These are phyloP conservation scores for Dendryphion nanum DNA, from an alignment of 2,329 filamentous ascomycete genomes.

Conservation along the genomic window DNA sequence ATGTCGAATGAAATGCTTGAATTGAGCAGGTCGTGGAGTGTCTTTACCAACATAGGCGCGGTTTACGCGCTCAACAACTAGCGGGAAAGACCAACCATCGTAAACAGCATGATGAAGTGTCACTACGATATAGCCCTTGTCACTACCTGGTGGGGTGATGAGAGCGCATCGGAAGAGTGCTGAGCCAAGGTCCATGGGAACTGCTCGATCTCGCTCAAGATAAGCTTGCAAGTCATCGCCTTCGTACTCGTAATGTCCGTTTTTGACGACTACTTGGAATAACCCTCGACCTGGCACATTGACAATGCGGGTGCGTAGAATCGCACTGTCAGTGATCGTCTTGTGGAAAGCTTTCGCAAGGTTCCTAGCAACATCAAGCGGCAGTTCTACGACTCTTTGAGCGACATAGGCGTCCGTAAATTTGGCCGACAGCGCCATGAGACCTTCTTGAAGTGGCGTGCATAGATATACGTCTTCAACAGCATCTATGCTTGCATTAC, in stretches of 20 bases:
- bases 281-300: slow-evolving; percentile 37
- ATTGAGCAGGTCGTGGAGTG: slow-evolving; percentile 27
- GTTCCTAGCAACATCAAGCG: slow-evolving; percentile 27
- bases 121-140: slow-evolving; percentile 45
- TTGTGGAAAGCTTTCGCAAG: slow-evolving; percentile 40
- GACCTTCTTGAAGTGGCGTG: slow-evolving; percentile 42
- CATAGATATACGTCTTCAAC: slow-evolving; percentile 45
- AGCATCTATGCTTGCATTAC: slow-evolving; percentile 15
- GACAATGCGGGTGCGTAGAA: slow-evolving; percentile 42
- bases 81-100: slow-evolving; percentile 47
- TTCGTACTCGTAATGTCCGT: slow-evolving; percentile 28
- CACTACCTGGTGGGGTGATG: slow-evolving; percentile 18
- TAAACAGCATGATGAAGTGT: slow-evolving; percentile 54
- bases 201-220: slow-evolving; percentile 32
- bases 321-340: slow-evolving; percentile 27
- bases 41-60: slow-evolving; percentile 27
- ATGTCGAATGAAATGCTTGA: slow-evolving; percentile 52
- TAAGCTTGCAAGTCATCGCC: slow-evolving; percentile 29
- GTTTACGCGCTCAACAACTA: slow-evolving; percentile 36
- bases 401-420: slow-evolving; percentile 39
- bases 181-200: slow-evolving; percentile 41
- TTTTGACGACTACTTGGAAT: slow-evolving; percentile 39
- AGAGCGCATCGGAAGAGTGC: slow-evolving; percentile 40
- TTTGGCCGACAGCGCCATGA: slow-evolving; percentile 41
- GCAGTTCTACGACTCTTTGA: slow-evolving; percentile 34